phyloP scores from a whole-genome alignment of 768 basidiomycete genomes.

The Mycena belliarum region DNA sequence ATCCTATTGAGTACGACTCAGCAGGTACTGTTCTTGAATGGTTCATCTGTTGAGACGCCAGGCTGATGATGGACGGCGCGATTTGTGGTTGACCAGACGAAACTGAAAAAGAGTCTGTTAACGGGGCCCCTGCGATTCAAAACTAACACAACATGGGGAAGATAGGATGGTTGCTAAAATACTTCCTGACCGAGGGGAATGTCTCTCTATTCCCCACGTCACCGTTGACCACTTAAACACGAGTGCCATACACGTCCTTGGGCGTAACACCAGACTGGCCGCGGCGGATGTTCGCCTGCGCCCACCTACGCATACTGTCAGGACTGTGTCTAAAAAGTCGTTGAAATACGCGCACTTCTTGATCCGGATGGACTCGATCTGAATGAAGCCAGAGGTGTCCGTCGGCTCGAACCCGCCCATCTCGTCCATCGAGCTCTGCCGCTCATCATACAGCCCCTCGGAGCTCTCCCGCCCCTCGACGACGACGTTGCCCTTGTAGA shows the following conservation, averaged over 20 bases:
- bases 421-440: conserved; percentile 97
- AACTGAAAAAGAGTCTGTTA: too few relatives aligned
- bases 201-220: too few relatives aligned
- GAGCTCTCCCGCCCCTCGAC: conserved; percentile 89
- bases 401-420: conserved; percentile 97
- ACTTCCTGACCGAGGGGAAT: neutral
- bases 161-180: conserved; percentile 1
- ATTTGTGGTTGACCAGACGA: too few relatives aligned
- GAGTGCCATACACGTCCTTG: conserved; percentile 77
- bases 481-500: conserved; percentile 96
- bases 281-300: conserved; percentile 81
- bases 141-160: neutral
- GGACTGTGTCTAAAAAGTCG: neutral
- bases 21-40: too few relatives aligned
- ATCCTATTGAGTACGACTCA: too few relatives aligned
- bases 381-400: conserved; percentile 94
- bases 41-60: too few relatives aligned
- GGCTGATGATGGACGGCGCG: too few relatives aligned
- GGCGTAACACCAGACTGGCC: conserved; percentile 78
- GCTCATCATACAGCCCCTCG: conserved; percentile 94
- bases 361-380: conserved; percentile 96
- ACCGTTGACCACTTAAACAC: conserved; percentile 38
- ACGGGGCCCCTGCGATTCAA: too few relatives aligned
- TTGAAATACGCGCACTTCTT: conserved; percentile 74
- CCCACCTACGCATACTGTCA: conserved; percentile 59